Evolutionary conservation across 805 yeast species (phyloP).

Genomic region (Komagataella kurtzmanii): DNA sequence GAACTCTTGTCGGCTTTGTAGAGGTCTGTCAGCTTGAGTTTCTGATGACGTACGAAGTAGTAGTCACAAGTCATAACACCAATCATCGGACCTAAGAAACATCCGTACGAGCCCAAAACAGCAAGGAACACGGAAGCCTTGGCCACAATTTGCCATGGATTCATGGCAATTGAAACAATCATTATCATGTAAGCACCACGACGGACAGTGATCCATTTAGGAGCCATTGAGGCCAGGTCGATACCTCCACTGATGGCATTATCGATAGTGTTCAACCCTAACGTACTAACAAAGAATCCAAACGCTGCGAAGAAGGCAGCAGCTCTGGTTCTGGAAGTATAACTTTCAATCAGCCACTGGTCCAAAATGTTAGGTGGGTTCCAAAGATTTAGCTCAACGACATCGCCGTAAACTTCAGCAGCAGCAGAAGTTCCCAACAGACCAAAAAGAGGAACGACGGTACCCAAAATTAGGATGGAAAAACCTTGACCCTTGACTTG

Average conservation of each 20-base stretch:
- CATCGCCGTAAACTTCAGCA: constrained; percentile 8
- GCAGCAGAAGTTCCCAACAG: constrained; percentile 30
- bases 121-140: constrained; percentile 21
- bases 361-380: constrained; percentile 27
- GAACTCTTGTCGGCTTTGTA: constrained; percentile 16
- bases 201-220: constrained; percentile 25
- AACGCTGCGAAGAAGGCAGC: constrained; percentile 33
- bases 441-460: constrained; percentile 32
- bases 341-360: constrained; percentile 25
- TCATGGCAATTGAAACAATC: constrained; percentile 18
- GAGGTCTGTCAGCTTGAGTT: constrained; percentile 25
- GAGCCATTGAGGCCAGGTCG: constrained; percentile 34
- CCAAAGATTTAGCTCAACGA: constrained; percentile 20
- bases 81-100: constrained; percentile 24
- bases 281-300: constrained; percentile 22
- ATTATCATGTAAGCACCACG: constrained; percentile 31
- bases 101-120: constrained; percentile 17
- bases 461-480: constrained; percentile 23
- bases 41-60: constrained; percentile 23
- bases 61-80: constrained; percentile 24
- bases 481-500: constrained; percentile 17
- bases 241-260: constrained; percentile 33
- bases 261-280: constrained; percentile 24
- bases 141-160: constrained; percentile 27
- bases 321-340: constrained; percentile 26